These are phyloP conservation scores for Immersiella caudata DNA, from an alignment of 495 filamentous ascomycete genomes.

Conservation along the genomic window DNA sequence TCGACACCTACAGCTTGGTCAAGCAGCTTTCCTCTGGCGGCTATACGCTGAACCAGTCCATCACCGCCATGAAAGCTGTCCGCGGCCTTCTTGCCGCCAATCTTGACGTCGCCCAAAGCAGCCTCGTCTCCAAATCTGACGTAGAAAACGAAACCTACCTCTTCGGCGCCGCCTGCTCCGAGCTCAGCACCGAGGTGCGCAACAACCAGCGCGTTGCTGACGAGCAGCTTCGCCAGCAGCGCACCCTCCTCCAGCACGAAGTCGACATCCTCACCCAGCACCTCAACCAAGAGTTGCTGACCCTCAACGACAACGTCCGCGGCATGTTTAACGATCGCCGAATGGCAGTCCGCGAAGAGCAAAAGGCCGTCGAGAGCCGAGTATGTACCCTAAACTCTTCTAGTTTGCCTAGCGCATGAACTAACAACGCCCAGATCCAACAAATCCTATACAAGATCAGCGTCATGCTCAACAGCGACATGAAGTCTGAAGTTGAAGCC, in stretches of 20 bases:
- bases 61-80: constrained; percentile 86
- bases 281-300: constrained; percentile 75
- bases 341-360: constrained; percentile 85
- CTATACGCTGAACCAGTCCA: constrained; percentile 69
- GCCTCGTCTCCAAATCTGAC: constrained; percentile 75
- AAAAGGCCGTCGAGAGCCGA: constrained; percentile 75
- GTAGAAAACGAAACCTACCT: constrained; percentile 90
- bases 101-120: constrained; percentile 73
- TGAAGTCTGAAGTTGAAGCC: constrained; percentile 87
- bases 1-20: constrained; percentile 89
- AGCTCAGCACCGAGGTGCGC: constrained; percentile 81
- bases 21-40: constrained; percentile 69
- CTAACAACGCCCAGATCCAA: constrained; percentile 63
- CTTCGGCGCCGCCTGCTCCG: constrained; percentile 91
- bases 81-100: constrained; percentile 74
- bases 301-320: constrained; percentile 85
- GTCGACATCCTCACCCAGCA: constrained; percentile 87
- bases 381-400: constrained; percentile 43
- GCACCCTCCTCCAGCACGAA: constrained; percentile 86
- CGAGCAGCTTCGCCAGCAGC: constrained; percentile 74
- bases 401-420: not conserved
- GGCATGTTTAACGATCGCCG: constrained; percentile 96
- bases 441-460: constrained; percentile 94
- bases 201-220: constrained; percentile 61
- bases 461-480: constrained; percentile 79